These are phyloP conservation scores for Microstegium vimineum DNA, from an alignment of 176 grass and related monocot genomes.

Conservation along the genomic window DNA sequence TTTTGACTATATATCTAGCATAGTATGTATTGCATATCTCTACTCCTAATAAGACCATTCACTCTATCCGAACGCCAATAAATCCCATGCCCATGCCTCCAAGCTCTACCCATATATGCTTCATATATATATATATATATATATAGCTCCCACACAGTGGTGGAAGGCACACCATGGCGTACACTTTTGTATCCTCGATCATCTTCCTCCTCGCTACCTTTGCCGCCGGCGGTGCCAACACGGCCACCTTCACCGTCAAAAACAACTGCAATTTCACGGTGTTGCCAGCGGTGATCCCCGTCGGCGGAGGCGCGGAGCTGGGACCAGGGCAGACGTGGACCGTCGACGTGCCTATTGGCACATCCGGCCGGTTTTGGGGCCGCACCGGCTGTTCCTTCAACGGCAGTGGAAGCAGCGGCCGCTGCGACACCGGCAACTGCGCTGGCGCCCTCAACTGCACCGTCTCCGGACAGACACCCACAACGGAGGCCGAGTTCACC, in stretches of 20 bases:
- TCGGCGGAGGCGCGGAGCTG: background rate
- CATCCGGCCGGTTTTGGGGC: constrained; percentile 2
- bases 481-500: constrained; percentile 13
- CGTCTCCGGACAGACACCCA: background rate
- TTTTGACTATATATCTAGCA: no score
- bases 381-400: constrained; percentile 12
- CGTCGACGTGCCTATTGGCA: background rate
- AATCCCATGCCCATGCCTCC: no score
- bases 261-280: constrained; percentile 49
- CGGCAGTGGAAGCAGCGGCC: background rate
- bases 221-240: background rate
- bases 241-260: constrained; percentile 30
- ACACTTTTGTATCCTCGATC: background rate
- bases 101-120: no score
- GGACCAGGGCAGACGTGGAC: background rate
- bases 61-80: no score
- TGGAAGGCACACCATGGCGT: constrained; percentile 28
- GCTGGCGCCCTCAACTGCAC: background rate
- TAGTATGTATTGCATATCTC: no score
- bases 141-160: background rate
- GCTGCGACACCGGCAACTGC: constrained; percentile 2
- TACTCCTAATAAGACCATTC: no score
- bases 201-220: constrained; percentile 15
- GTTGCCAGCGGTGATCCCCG: constrained; percentile 35
- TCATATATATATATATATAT: no score